Base-by-base conservation (phyloP, 805 yeast species). In the Barnettozyma salicaria region DNA sequence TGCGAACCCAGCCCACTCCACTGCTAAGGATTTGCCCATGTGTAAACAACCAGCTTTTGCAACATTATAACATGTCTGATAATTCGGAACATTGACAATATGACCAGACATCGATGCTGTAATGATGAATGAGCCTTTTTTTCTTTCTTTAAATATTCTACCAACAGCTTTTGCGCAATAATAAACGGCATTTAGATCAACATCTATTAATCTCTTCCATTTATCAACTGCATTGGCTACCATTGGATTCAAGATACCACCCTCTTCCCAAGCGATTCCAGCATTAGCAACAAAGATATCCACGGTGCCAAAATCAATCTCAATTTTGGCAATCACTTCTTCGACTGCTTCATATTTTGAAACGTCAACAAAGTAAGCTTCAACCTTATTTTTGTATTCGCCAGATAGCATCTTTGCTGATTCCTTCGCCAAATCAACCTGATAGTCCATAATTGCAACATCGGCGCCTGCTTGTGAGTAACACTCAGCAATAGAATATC, bases 101-200 rank as follows among this genome's bases (percentile, higher is more conserved):
- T 80, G 87, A 12, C 85, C 96, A 19, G 92, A 81, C 84, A 87
- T 87, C 27, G 95, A 84, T 5, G 94, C 88, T 5, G 96, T 87
- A 60, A 83, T 70, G 49, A 87, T 76, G 49, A 88, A 67, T 2
- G 94, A 80, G 22, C 96, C 96, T 41, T 60, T 62, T 13, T 84
- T 82, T 54, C 83, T 84, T 49, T 68, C 65, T 58, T 76, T 74
- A 70, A 88, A 88, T 40, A 79, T 68, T 46, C 65, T 65, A 34
- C 96, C 96, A 27, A 79, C 73, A 36, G 71, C 64, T 64, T 81
- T 80, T 43, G 92, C 80, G 57, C 88, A 78, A 60, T 79, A 81
- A 64, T 79, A 86, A 30, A 81, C 83, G 9, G 92, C 87, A 55
- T 83, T 79, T 43, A 88, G 65, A 56, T 88, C 92, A 38, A 83